Evolutionary conservation across 371 early-diverging fungal genomes (phyloP).

Genomic region (Dinochytrium kinnereticum): DNA sequence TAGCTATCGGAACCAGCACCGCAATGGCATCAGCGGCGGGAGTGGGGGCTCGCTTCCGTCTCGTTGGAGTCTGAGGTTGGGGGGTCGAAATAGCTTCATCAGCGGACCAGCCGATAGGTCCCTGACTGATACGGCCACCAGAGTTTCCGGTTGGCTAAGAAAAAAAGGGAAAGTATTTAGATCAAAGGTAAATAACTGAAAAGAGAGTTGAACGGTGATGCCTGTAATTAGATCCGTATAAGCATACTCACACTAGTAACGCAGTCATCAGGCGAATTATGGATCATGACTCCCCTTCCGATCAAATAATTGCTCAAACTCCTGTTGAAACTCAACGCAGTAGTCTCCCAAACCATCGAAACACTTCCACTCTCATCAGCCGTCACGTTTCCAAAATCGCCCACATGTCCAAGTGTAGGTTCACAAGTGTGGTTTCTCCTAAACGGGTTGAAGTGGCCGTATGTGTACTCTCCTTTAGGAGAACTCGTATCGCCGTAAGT

Average conservation of each 20-base stretch:
- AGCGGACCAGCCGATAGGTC: conserved; percentile 23
- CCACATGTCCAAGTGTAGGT: conserved; percentile 21
- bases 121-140: conserved; percentile 34
- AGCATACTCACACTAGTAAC: neutral
- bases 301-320: conserved; percentile 5
- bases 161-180: neutral
- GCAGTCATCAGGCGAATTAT: conserved; percentile 34
- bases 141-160: conserved; percentile 35
- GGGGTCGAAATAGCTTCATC: neutral
- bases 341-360: neutral
- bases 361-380: conserved; percentile 25
- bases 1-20: neutral
- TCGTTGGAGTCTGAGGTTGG: neutral
- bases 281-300: conserved; percentile 31
- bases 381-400: conserved; percentile 33
- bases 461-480: conserved; percentile 14
- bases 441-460: conserved; percentile 36
- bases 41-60: neutral
- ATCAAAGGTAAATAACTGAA: neutral
- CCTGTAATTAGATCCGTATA: neutral
- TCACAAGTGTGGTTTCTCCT: conserved; percentile 35
- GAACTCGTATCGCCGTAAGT: conserved; percentile 19
- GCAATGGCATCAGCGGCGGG: conserved; percentile 2
- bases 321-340: conserved; percentile 17
- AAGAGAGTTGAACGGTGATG: too few relatives aligned